Evolutionary conservation across 169 alveolate genomes (phyloP).

Genomic region (Plasmodium berghei): DNA sequence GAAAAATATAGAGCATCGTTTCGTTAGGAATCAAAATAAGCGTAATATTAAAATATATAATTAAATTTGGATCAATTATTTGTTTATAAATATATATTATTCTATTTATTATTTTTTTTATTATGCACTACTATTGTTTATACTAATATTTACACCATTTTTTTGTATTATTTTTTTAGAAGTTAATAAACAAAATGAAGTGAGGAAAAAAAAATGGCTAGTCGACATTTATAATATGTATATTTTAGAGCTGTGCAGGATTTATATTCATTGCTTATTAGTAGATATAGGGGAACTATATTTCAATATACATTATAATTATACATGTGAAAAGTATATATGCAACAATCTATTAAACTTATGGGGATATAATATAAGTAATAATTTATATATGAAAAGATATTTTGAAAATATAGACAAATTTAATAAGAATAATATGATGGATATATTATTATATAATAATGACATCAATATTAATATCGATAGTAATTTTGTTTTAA

Average conservation of each 20-base stretch:
- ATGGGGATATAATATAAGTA: conserved; percentile 46
- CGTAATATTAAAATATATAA: too few species aligned
- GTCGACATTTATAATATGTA: conserved; percentile 1
- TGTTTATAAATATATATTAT: too few species aligned
- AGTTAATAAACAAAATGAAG: background rate
- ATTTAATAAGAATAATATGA: background rate
- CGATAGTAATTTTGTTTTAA: conserved; percentile 8
- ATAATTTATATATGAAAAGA: conserved; percentile 42
- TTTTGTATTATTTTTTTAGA: background rate
- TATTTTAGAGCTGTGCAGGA: conserved; percentile 29
- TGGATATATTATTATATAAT: too few species aligned
- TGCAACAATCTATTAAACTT: conserved; percentile 24
- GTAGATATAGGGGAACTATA: conserved; percentile 48
- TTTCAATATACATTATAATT: conserved; percentile 16
- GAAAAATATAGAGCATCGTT: too few species aligned
- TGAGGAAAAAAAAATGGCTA: too few species aligned
- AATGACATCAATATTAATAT: background rate
- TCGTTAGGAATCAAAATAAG: too few species aligned
- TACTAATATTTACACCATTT: too few species aligned
- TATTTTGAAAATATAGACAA: conserved; percentile 35
- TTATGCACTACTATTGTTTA: too few species aligned
- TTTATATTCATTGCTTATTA: conserved; percentile 60
- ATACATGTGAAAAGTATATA: conserved; percentile 48
- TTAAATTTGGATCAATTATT: too few species aligned
- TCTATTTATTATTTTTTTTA: too few species aligned